Conservation (phyloP, 495 filamentous ascomycete genomes). For the Tuber umbilicatum region DNA sequence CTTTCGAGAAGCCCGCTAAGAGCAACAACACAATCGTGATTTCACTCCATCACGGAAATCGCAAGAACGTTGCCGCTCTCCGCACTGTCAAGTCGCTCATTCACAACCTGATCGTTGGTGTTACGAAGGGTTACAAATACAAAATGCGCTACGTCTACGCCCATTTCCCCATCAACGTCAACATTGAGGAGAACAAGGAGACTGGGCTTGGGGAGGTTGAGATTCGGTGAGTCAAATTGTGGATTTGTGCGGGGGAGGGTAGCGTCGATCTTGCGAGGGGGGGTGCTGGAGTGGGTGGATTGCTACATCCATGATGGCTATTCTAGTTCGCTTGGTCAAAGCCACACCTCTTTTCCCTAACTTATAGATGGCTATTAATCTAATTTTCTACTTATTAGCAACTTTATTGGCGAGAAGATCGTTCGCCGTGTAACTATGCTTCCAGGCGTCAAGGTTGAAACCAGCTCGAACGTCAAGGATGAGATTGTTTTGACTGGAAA, state of each 20-base stretch:
- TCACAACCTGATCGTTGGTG: slow-evolving; percentile 95
- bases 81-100: slow-evolving; percentile 95
- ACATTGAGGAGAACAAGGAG: slow-evolving; percentile 92
- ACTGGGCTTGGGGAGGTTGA: slow-evolving; percentile 83
- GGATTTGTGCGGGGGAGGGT: neutral
- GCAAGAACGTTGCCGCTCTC: slow-evolving; percentile 95
- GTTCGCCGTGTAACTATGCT: slow-evolving; percentile 85
- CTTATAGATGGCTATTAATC: neutral
- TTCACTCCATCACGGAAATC: slow-evolving; percentile 92
- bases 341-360: neutral
- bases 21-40: slow-evolving; percentile 79
- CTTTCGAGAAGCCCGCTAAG: slow-evolving; percentile 65
- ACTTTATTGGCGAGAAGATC: slow-evolving; percentile 99
- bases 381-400: slow-evolving; percentile 53
- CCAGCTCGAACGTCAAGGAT: slow-evolving; percentile 89
- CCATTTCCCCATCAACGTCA: slow-evolving; percentile 99
- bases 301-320: slow-evolving; percentile 6
- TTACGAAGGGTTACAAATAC: slow-evolving; percentile 98
- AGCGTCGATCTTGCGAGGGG: neutral
- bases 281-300: slow-evolving; percentile 6
- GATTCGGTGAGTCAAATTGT: slow-evolving; percentile 69
- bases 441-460: slow-evolving; percentile 78
- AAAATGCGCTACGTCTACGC: slow-evolving; percentile 99
- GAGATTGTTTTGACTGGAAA: slow-evolving; percentile 89
- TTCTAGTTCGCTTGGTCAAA: neutral